Evolutionary conservation across 75 land plant genomes (phyloP), one percentile per base, ranked within the genome.

Genomic region (Sequoia sempervirens): DNA sequence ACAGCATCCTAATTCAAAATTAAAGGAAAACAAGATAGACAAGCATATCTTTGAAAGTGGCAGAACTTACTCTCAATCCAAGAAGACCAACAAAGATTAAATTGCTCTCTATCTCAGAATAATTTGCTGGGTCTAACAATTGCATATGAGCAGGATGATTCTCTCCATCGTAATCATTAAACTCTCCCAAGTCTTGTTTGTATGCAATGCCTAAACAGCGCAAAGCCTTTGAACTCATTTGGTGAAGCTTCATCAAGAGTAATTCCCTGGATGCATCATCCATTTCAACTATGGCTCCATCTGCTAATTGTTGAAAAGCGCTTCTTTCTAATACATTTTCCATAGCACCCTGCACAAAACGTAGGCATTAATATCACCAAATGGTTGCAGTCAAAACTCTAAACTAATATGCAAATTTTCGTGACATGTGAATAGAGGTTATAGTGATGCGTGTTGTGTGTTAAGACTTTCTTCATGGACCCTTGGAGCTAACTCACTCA

Each of bases 171-270:
- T 96, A 96, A 40, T 87, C 87, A 26, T 88, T 78, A 61, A 96
- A 88, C 66, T 92, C 96, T 80, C 90, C 91, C 74, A 96, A 73
- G 12, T 96, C 93, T 85, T 95, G 92, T 75, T 95, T 96, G 83
- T 90, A 96, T 84, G 99, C 99, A 47, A 96, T 85, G 4, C 93
- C 97, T 78, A 96, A 87, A 88, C 99, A 96, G 26, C 99, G 89
- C 79, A 96, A 81, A n/a, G 93, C 95, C 83, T 90, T 95, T 72
- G 95, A 90, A 84, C 94, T 92, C 96, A 95, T 93, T 17, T 88
- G 89, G 79, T 84, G 88, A 40, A 90, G 86, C 76, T 82, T 92
- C 41, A 28, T n/a, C 45, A 93, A 84, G 78, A 93, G 76, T 50
- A 88, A 61, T 56, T 90, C 88, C 81, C 88, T 88, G 56, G 91